Evolutionary conservation across 306 rosid genomes (phyloP), one percentile per base, ranked within the genome.

Genomic region (Prunus dulcis): DNA sequence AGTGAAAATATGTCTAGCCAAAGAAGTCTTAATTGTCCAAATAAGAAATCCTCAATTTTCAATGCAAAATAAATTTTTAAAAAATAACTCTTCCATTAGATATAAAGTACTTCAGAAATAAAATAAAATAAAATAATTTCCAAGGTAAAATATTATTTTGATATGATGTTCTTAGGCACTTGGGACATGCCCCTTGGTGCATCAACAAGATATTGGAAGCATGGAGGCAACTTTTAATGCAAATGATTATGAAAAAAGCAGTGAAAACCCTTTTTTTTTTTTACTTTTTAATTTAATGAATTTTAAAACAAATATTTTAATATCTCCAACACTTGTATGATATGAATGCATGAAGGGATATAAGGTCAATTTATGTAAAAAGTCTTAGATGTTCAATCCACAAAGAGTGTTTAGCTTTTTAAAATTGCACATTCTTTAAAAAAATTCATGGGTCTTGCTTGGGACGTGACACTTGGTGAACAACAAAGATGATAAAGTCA

Each of bases 181-280:
- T 75, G 30, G 61, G 52, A 38, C 45, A 25, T 38, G 73, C 25
- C 47, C 68, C 60, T 76, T 68, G 61, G 49, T 22, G 56, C 38
- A 43, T 27, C 27, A 67, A 56, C 46, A 66, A 76, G 45, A 63
- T 19, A 64, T 28, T 34, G n/a, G 15, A 34, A 19, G 41, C 41
- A 34, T 34, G n/a, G 52, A 67, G 9, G 18, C 32, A 67, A 25
- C 43, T 45, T 20, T 67, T 45, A 22, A 17, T 67, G 18, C 32
- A 41, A 10, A 32, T 69, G 52, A 45, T 22, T 23, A 65, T 20
- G 6, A 8, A 15, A 41, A 41, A 34, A 34, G 8, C 6, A 34
- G 8, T 34, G 41, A 34, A 34, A 34, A 34, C 41, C 8, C 8
- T 34, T 5, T 32, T 5, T 32, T 30, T 0, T 32, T 5, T 32